These are phyloP conservation scores for Sarocladium kiliense DNA, from an alignment of 2,329 filamentous ascomycete species.

Conservation along the genomic window DNA sequence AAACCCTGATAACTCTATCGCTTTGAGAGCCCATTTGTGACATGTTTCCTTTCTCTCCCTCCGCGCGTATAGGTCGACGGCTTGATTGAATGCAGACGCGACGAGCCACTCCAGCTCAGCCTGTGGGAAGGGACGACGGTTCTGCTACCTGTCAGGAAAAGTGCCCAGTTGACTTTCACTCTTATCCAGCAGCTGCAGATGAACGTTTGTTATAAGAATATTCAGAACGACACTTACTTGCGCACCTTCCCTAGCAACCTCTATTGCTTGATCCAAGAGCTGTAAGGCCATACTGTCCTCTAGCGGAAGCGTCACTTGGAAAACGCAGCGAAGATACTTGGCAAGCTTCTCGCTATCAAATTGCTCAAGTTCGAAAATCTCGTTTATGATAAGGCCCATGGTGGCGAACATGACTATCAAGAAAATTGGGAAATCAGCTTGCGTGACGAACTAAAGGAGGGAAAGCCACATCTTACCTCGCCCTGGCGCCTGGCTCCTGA, in stretches of 20 bases:
- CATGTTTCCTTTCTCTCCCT: slow-evolving; percentile 47
- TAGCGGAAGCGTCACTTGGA: slow-evolving; percentile 58
- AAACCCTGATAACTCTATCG: slow-evolving; percentile 56
- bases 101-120: slow-evolving; percentile 75
- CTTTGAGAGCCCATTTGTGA: slow-evolving; percentile 57
- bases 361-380: slow-evolving; percentile 52
- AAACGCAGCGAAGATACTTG: slow-evolving; percentile 74
- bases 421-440: neutral
- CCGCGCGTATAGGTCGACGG: slow-evolving; percentile 57
- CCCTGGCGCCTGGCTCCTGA: slow-evolving; percentile 47
- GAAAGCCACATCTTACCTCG: slow-evolving; percentile 36
- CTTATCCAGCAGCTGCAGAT: too few species aligned
- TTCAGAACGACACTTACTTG: slow-evolving; percentile 40
- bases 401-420: slow-evolving; percentile 42
- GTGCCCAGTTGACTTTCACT: too few species aligned
- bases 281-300: slow-evolving; percentile 51
- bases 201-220: too few species aligned
- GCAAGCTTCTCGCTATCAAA: slow-evolving; percentile 58
- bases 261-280: slow-evolving; percentile 59
- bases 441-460: too few species aligned
- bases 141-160: neutral
- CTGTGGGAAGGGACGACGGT: slow-evolving; percentile 45
- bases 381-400: slow-evolving; percentile 65
- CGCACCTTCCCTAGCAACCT: slow-evolving; percentile 44
- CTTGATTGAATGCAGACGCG: slow-evolving; percentile 63